These are phyloP conservation scores for Suhomyces kilbournensis DNA, from an alignment of 805 yeast species.

Conservation along the genomic window DNA sequence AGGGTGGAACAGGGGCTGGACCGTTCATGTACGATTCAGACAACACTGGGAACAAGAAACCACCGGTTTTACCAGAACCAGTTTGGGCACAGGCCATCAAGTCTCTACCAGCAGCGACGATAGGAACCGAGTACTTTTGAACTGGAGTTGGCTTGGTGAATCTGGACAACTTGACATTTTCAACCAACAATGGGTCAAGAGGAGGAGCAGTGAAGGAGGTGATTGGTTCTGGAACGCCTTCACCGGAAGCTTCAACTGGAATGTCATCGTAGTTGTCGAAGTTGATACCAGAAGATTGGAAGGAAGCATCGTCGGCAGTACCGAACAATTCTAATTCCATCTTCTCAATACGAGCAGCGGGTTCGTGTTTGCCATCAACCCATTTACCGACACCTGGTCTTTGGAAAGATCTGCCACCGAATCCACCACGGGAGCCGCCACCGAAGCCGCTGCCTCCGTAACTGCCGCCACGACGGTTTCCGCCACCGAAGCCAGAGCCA, in stretches of 20 bases:
- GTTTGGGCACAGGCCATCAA: slow-evolving; percentile 98
- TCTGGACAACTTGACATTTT: slow-evolving; percentile 83
- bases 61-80: slow-evolving; percentile 99
- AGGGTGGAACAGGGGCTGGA: slow-evolving; percentile 60
- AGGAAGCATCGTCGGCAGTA: slow-evolving; percentile 62
- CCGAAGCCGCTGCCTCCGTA: slow-evolving; percentile 15
- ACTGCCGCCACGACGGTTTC: slow-evolving; percentile 12
- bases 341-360: slow-evolving; percentile 67
- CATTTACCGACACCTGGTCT: slow-evolving; percentile 72
- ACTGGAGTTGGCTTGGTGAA: slow-evolving; percentile 96
- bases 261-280: slow-evolving; percentile 98
- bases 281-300: slow-evolving; percentile 95
- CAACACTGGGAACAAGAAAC: slow-evolving; percentile 95
- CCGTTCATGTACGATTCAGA: slow-evolving; percentile 88
- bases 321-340: slow-evolving; percentile 85
- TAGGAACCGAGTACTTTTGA: slow-evolving; percentile 90
- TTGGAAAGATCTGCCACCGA: slow-evolving; percentile 27
- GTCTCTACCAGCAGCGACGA: slow-evolving; percentile 84
- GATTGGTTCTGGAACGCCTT: slow-evolving; percentile 91
- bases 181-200: slow-evolving; percentile 77
- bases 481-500: slow-evolving; percentile 16
- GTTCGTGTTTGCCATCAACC: slow-evolving; percentile 83
- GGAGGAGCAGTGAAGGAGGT: slow-evolving; percentile 88
- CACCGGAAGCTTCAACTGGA: slow-evolving; percentile 97
- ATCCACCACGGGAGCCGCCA: slow-evolving; percentile 16